Base-by-base conservation (phyloP, 148 eudicot genomes). In the Cornus suecica region DNA sequence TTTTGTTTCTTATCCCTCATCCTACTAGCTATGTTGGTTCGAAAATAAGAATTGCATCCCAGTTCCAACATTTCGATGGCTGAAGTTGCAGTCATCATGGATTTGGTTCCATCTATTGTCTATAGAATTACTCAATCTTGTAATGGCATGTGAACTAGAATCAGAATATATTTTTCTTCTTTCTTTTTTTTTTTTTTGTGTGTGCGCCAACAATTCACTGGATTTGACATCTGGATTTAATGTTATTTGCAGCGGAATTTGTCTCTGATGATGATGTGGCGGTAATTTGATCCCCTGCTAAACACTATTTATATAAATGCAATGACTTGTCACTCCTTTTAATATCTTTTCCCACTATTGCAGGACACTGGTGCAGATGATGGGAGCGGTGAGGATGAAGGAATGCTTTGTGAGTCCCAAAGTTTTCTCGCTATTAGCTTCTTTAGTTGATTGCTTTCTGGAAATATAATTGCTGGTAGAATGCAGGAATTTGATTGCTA, bases 321-420 rank as follows among this genome's bases (percentile, higher is more conserved):
- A 31, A 74, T 13, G n/a, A 48, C 48, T 30, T 41, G 18, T 45
- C 64, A 20, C 65, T 37, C 14, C 23, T 24, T 72, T 67, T 61
- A 51, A 37, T 79, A 22, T 70, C 72, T 68, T 76, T 60, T 80
- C 28, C 48, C 84, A 29, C 41, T 34, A 81, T 48, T 68, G 72
- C 94, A 92, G 97, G 37, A 68, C 34, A 61, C 75, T 73, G 90
- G 83, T 74, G 90, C 83, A 78, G 83, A 76, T 45, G 86, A 73
- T 45, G 92, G 77, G 34, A 80, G 88, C 79, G 82, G 87, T 64
- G 93, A 90, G 42, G 97, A 90, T 45, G 94, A 92, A 63, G 97
- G 97, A 78, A 75, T 92, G 86, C 94, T 92, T 41, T 92, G 97
- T 92, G 72, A 88, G 94, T 87, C 70, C 80, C 58, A n/a, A 41